Conservation (phyloP, 2,329 filamentous ascomycete genomes). For the Ilyonectria destructans region DNA sequence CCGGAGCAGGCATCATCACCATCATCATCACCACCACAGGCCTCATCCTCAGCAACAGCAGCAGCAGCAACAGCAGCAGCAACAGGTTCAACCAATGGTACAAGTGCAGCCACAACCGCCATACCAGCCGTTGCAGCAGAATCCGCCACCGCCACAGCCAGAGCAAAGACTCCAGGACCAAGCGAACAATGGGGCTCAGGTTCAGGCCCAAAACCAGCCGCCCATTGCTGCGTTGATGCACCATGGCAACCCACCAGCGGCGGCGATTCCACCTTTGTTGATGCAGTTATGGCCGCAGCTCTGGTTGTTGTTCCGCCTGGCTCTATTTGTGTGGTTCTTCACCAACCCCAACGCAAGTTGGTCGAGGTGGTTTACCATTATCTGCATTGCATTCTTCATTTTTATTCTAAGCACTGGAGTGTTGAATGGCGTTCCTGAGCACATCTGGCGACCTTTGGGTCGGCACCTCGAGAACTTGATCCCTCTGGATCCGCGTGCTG, state of each 20-base stretch:
- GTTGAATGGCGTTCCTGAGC: conserved; percentile 70
- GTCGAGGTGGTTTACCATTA: conserved; percentile 72
- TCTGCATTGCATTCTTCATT: conserved; percentile 68
- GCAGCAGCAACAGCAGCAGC: conserved; percentile 37
- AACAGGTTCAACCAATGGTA: conserved; percentile 31
- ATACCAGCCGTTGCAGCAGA: conserved; percentile 33
- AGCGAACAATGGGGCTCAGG: conserved; percentile 35
- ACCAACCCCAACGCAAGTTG: conserved; percentile 72
- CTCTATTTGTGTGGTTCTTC: conserved; percentile 77
- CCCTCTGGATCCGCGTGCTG: conserved; percentile 62
- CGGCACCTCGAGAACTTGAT: conserved; percentile 74
- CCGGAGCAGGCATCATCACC: conserved; percentile 47
- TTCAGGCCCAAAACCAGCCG: conserved; percentile 42
- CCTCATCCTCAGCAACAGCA: conserved; percentile 32
- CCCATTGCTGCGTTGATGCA: conserved; percentile 50
- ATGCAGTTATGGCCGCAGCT: conserved; percentile 71
- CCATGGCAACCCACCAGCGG: conserved; percentile 58
- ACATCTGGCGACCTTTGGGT: conserved; percentile 71
- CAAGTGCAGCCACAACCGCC: conserved; percentile 33
- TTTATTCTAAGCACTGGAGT: conserved; percentile 75
- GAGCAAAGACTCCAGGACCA: conserved; percentile 46
- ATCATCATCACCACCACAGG: conserved; percentile 47
- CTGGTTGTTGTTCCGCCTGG: conserved; percentile 73
- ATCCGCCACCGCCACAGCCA: conserved; percentile 38
- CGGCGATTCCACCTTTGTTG: conserved; percentile 53